Evolutionary conservation across 257 asterid genomes (phyloP), one percentile per base, ranked within the genome.

Genomic region (Solanum chilense): DNA sequence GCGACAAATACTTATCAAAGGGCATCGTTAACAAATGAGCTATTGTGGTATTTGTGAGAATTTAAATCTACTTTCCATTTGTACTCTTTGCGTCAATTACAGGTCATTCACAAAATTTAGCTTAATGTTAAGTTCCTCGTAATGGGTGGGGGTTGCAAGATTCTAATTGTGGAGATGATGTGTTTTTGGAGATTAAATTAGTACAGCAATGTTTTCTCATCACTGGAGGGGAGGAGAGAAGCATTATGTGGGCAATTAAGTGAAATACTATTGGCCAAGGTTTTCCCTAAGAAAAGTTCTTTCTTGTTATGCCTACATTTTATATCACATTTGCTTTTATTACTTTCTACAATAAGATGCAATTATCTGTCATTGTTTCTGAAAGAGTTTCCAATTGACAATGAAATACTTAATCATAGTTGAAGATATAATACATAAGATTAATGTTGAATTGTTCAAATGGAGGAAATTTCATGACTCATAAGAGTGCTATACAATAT

Each of bases 181-280:
- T 82, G 13, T 39, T 76, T 86, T 83, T 87, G 85, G 89, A 97
- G 99, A 91, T 90, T 97, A 94, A 92, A 90, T 71, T 97, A 92
- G 87, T 97, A 94, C 85, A 90, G 86, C 86, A 84, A 88, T 89
- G 91, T 86, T 86, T 88, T 95, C 89, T 93, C 93, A 91, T 71
- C 90, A 44, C 83, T 94, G 93, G 95, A 90, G 94, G 93, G 91
- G 87, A 91, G 86, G 92, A 93, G 98, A 89, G 98, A 97, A 86
- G 92, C 93, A 41, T 90, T 96, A 86, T 91, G 91, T 87, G 75
- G 95, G 69, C 94, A 89, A 92, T 86, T 97, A 94, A 96, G 97
- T 87, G 97, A 95, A 87, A 94, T 93, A 90, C 98, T 97, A 37
- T 92, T 97, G 45, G 91, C 95, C 3, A 95, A 97, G 99, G 99